Evolutionary conservation across 148 eudicot genomes (phyloP).

Genomic region (Beta vulgaris): DNA sequence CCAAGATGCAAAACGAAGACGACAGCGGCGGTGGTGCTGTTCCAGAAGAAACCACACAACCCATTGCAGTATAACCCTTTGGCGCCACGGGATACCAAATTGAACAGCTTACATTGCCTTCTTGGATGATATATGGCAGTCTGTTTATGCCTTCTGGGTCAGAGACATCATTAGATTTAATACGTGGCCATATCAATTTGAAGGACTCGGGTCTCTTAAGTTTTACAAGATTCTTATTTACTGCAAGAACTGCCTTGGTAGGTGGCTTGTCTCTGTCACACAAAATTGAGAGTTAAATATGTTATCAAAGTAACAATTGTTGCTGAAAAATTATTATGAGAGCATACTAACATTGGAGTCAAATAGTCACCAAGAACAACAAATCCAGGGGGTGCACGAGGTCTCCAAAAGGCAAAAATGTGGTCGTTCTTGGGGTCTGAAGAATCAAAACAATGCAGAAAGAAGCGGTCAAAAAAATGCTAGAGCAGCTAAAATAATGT

Average conservation of each 20-base stretch:
- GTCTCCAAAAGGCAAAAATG: constrained; percentile 87
- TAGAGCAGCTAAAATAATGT: background rate
- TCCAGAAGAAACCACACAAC: constrained; percentile 91
- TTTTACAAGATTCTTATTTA: constrained; percentile 78
- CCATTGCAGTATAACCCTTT: constrained; percentile 85
- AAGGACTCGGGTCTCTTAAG: constrained; percentile 82
- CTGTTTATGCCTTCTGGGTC: constrained; percentile 33
- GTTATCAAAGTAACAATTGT: background rate
- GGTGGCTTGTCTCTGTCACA: constrained; percentile 88
- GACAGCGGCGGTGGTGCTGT: constrained; percentile 62
- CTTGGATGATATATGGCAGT: constrained; percentile 5
- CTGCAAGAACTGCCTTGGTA: constrained; percentile 82
- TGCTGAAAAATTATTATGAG: constrained; percentile 1
- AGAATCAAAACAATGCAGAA: constrained; percentile 10
- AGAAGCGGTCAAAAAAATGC: background rate
- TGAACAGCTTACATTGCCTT: constrained; percentile 42
- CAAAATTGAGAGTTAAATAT: background rate
- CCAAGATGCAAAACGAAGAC: constrained; percentile 69
- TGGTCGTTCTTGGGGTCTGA: constrained; percentile 58
- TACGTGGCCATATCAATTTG: constrained; percentile 70
- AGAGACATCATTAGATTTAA: constrained; percentile 26
- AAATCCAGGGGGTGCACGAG: constrained; percentile 97
- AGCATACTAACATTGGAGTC: constrained; percentile 69
- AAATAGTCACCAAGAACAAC: constrained; percentile 94
- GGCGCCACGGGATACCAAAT: constrained; percentile 98